These are phyloP conservation scores for Amanita rubescens DNA, from an alignment of 768 basidiomycete species.

Conservation along the genomic window DNA sequence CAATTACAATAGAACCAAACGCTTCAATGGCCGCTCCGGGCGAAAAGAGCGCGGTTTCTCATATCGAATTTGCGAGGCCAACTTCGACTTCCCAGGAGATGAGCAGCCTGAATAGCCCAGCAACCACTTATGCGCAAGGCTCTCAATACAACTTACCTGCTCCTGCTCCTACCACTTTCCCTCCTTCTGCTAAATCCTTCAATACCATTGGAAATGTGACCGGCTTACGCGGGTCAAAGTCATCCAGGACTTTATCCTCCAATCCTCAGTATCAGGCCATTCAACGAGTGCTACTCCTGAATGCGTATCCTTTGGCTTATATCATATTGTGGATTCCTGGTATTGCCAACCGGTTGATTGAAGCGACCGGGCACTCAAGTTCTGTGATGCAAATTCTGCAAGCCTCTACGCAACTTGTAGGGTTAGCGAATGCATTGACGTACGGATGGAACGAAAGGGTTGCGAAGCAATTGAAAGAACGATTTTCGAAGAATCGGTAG, in stretches of 20 bases:
- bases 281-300: conserved; percentile 3
- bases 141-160: background rate
- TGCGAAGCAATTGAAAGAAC: background rate
- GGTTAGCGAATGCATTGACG: conserved; percentile 5
- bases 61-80: background rate
- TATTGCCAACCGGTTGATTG: background rate
- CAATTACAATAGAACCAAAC: background rate
- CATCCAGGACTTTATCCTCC: background rate
- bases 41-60: background rate
- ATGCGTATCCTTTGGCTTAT: conserved; percentile 8
- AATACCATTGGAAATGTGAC: background rate
- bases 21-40: background rate
- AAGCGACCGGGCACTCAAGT: background rate
- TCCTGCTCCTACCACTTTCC: too few species aligned
- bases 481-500: background rate
- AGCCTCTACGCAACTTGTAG: conserved; percentile 5
- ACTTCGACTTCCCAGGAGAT: background rate
- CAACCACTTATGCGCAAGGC: background rate
- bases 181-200: background rate
- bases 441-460: conserved; percentile 7
- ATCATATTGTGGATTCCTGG: conserved; percentile 7
- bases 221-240: background rate
- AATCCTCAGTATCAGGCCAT: background rate
- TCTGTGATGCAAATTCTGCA: background rate
- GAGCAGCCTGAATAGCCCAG: background rate